Evolutionary conservation across 2,329 filamentous ascomycete species (phyloP), one percentile per base, ranked within the genome.

Genomic region (Coleophoma cylindrospora): DNA sequence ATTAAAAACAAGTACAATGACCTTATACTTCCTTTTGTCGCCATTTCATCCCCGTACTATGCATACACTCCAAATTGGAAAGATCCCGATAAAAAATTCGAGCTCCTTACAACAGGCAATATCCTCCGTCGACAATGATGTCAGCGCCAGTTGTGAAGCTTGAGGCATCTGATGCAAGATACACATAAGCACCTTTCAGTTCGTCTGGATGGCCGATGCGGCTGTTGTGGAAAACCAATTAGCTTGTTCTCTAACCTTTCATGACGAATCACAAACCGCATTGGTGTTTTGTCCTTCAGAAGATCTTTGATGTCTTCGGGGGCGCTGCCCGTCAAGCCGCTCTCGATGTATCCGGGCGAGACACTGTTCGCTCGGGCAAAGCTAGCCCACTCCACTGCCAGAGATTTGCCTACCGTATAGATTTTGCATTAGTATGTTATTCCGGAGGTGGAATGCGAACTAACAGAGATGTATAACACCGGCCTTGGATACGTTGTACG

Each of bases 101-200:
- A 27, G 27, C 27, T 27, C 9, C 27, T 64, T 66, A 83, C 44
- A 74, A 73, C 45, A 74, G 66, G 61, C 72, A 75, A 68, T 90
- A 90, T 49, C 87, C 87, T 52, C 88, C 88, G 65, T 94, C 89
- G 45, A 91, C 79, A 55, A 88, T 70, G 52, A 94, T 74, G 66
- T 91, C 85, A 10, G 79, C 74, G 0, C 83, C 89, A 9, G 89
- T 95, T 15, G 86, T 90, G 70, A 89, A 95, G 48, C 83, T 87
- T 15, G 85, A 81, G 4, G 89, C 89, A 68, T 95, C 89, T 13
- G 84, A 89, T 15, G 87, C 86, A 50, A 95, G 74, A 68, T 91
- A 94, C 44, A 95, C 69, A 66, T 87, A 95, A n/a, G 85, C 85
- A 19, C 88, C 90, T 73, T 92, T 91, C 59, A 95, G 75, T 73